phyloP scores from a whole-genome alignment of 805 yeast genomes.

The Helenozyma baotianmanensis region DNA sequence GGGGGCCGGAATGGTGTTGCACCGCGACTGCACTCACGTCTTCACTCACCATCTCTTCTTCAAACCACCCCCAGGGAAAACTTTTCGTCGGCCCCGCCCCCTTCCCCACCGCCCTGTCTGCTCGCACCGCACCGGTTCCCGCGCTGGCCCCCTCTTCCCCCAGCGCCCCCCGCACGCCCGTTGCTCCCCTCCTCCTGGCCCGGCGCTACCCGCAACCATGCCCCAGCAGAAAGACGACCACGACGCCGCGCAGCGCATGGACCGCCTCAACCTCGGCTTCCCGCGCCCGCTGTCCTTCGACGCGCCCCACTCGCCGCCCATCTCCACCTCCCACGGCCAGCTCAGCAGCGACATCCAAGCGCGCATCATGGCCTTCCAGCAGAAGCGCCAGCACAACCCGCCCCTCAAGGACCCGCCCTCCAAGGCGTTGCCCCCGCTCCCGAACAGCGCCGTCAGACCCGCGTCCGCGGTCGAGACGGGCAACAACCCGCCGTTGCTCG shows the following conservation, averaged over 20 bases:
- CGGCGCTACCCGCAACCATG: constrained; percentile 2
- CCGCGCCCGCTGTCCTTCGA: constrained; percentile 12
- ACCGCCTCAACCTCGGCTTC: constrained; percentile 9
- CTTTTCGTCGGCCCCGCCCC: too few relatives aligned
- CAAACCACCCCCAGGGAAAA: too few relatives aligned
- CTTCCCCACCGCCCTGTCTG: too few relatives aligned
- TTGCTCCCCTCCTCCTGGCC: too few relatives aligned
- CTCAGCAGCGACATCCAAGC: constrained; percentile 81
- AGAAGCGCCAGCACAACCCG: constrained; percentile 45
- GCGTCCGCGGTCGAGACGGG: constrained; percentile 4
- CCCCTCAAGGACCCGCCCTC: constrained; percentile 6
- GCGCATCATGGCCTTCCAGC: constrained; percentile 80
- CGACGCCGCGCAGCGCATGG: constrained; percentile 13
- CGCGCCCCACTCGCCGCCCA: constrained; percentile 15
- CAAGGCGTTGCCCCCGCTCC: constrained; percentile 16
- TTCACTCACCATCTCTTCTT: too few relatives aligned
- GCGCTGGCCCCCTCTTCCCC: not conserved
- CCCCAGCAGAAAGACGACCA: constrained; percentile 9
- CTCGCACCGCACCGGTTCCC: not conserved
- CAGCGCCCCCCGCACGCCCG: not conserved
- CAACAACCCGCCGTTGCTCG: not conserved
- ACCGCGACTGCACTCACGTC: too few relatives aligned
- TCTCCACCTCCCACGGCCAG: constrained; percentile 17
- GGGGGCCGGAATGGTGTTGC: too few relatives aligned
- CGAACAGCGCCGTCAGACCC: constrained; percentile 4